These are phyloP conservation scores for Ophiocordyceps camponoti-rufipedis DNA, from an alignment of 2,329 filamentous ascomycete species.

Conservation along the genomic window DNA sequence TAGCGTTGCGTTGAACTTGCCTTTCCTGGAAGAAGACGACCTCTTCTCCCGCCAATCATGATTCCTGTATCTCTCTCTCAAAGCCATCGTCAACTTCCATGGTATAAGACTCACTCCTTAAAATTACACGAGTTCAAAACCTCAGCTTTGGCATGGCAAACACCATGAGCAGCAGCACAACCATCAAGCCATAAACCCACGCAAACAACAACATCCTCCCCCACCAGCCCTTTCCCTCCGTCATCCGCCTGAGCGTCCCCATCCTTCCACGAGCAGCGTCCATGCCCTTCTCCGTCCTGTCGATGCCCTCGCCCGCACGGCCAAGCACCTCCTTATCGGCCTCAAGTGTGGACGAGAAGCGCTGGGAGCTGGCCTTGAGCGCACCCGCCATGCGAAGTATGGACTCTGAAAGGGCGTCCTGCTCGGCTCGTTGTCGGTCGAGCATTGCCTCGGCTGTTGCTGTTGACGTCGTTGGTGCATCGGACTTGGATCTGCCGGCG, in stretches of 20 bases:
- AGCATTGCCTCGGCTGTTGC: slow-evolving; percentile 53
- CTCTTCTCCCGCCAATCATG: too few relatives aligned
- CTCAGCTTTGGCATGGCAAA: slow-evolving; percentile 77
- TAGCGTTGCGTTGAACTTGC: too few relatives aligned
- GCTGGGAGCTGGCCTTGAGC: slow-evolving; percentile 56
- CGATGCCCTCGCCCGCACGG: slow-evolving; percentile 55
- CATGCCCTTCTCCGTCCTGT: slow-evolving; percentile 59
- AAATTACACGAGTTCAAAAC: slow-evolving; percentile 32
- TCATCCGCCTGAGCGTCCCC: slow-evolving; percentile 60
- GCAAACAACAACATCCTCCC: slow-evolving; percentile 69
- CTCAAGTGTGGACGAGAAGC: slow-evolving; percentile 55
- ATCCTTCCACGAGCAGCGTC: slow-evolving; percentile 60
- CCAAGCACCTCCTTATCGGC: slow-evolving; percentile 52
- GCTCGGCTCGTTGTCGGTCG: slow-evolving; percentile 60
- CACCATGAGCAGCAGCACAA: slow-evolving; percentile 61
- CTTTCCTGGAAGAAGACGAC: too few relatives aligned
- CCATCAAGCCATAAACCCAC: slow-evolving; percentile 67
- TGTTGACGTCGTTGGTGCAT: slow-evolving; percentile 20
- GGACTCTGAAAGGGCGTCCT: slow-evolving; percentile 64
- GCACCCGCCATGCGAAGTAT: slow-evolving; percentile 65
- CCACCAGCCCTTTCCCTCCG: slow-evolving; percentile 78
- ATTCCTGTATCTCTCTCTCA: too few relatives aligned
- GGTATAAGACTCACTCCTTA: neutral
- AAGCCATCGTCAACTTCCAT: too few relatives aligned
- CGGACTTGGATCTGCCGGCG: slow-evolving; percentile 16